Evolutionary conservation across 2,329 filamentous ascomycete genomes (phyloP).

Genomic region (Talaromyces sp.): DNA sequence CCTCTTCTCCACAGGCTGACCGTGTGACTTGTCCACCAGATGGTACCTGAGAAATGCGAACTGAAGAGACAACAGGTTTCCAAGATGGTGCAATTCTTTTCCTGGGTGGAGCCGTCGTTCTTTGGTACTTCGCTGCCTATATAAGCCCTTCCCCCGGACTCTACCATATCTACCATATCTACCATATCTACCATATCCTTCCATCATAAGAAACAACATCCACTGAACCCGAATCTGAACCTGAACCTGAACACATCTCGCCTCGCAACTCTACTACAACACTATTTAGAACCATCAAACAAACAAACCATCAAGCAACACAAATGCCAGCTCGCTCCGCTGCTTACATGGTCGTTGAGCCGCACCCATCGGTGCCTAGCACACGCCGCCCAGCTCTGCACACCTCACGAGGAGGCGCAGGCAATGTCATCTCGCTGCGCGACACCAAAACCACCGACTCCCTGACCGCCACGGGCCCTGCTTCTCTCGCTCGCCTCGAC

Average conservation of each 20-base stretch:
- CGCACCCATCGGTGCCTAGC: constrained; percentile 58
- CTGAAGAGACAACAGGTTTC: background rate
- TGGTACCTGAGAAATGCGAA: constrained; percentile 13
- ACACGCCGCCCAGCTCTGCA: constrained; percentile 50
- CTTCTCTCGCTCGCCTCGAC: constrained; percentile 53
- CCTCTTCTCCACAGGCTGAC: background rate
- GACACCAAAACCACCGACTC: constrained; percentile 52
- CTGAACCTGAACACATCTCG: background rate
- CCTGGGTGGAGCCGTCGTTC: constrained; percentile 3
- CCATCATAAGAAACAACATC: background rate
- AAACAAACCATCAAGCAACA: background rate
- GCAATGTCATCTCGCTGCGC: constrained; percentile 57
- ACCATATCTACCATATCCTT: background rate
- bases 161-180: no score
- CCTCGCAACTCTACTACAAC: background rate
- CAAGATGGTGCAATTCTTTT: constrained; percentile 15
- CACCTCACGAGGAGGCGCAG: constrained; percentile 58
- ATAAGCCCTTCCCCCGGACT: constrained; percentile 12
- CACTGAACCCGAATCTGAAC: background rate
- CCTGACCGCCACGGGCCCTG: constrained; percentile 43
- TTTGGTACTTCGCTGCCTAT: constrained; percentile 5
- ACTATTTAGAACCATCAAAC: background rate
- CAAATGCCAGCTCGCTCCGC: constrained; percentile 31
- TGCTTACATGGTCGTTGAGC: constrained; percentile 59
- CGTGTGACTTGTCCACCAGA: constrained; percentile 11